A percentile compares a stretch with the other conserved stretches of the same genome.
Conservation (phyloP, 371 early-diverging fungal species). For the Capillidium rhysosporum region DNA sequence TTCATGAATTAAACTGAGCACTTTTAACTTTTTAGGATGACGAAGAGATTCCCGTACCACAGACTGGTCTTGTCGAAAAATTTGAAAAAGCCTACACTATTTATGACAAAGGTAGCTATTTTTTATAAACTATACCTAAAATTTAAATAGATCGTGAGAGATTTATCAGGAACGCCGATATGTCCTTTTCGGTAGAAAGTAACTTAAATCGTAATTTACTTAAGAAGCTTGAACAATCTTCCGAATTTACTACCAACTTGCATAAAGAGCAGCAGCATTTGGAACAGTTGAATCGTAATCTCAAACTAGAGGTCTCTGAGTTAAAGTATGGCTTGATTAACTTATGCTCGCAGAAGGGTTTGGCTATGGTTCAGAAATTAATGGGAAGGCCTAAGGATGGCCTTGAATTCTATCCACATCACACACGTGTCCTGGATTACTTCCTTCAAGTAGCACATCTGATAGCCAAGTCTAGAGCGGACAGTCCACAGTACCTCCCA, state of each 20-base stretch:
- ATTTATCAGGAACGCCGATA: neutral
- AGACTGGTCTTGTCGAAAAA: slow-evolving; percentile 1
- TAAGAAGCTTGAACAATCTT: too few species aligned
- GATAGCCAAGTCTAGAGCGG: neutral
- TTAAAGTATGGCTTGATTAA: slow-evolving; percentile 5
- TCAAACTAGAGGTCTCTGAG: slow-evolving; percentile 3
- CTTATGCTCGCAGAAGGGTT: neutral
- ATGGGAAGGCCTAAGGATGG: slow-evolving; percentile 6
- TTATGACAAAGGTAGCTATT: slow-evolving; percentile 4
- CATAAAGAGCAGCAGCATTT: slow-evolving; percentile 1
- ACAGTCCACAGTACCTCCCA: neutral
- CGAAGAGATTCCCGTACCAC: neutral
- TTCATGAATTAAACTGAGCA: neutral
- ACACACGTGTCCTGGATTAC: neutral
- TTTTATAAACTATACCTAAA: neutral
- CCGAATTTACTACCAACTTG: neutral
- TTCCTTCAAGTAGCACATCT: slow-evolving; percentile 2
- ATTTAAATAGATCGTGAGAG: neutral
- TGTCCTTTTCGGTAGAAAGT: neutral
- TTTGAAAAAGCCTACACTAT: neutral
- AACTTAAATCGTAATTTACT: neutral
- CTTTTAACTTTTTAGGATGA: neutral
- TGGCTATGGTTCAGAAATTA: slow-evolving; percentile 3
- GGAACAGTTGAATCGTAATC: slow-evolving; percentile 3
- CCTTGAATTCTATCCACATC: slow-evolving; percentile 6